These are phyloP conservation scores for Neotropicomus parvogracilis DNA, from an alignment of 1,284 basidiomycete species.

Conservation along the genomic window DNA sequence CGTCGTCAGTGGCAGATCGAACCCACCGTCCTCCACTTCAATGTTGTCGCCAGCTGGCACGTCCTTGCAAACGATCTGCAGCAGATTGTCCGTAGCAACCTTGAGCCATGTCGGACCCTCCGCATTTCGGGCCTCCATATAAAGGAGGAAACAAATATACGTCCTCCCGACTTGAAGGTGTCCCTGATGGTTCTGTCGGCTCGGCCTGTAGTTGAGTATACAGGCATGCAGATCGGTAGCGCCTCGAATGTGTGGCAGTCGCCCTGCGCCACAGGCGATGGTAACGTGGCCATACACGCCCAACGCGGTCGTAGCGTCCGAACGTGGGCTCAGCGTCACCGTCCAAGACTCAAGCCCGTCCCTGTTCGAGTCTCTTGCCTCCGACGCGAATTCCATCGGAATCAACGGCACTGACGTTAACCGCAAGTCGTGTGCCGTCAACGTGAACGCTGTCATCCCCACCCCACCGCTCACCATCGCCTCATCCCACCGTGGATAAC, in stretches of 20 bases:
- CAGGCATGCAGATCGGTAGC: constrained; percentile 20
- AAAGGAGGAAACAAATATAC: constrained; percentile 26
- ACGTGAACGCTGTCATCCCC: constrained; percentile 15
- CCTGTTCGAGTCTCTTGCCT: neutral
- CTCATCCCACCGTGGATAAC: constrained; percentile 22
- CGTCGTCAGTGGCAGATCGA: constrained; percentile 11
- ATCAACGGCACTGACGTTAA: constrained; percentile 26
- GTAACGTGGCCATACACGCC: constrained; percentile 14
- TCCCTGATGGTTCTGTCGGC: neutral
- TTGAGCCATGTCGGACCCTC: constrained; percentile 25
- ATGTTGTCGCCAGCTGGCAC: neutral
- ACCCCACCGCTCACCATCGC: constrained; percentile 3
- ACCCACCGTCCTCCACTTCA: neutral
- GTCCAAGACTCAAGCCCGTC: neutral
- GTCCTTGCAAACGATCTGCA: constrained; percentile 13
- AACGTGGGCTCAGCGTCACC: constrained; percentile 12
- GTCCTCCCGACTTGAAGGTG: constrained; percentile 14
- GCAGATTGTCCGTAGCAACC: constrained; percentile 24
- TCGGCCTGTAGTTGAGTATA: constrained; percentile 24
- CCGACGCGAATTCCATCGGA: constrained; percentile 13
- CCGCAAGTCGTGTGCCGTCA: constrained; percentile 14
- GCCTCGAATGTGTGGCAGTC: constrained; percentile 14
- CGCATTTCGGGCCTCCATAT: constrained; percentile 6
- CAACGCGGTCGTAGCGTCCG: neutral
- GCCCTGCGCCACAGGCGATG: constrained; percentile 16